Base-by-base conservation (phyloP, 2,329 filamentous ascomycete species). In the Scorias spongiosa region DNA sequence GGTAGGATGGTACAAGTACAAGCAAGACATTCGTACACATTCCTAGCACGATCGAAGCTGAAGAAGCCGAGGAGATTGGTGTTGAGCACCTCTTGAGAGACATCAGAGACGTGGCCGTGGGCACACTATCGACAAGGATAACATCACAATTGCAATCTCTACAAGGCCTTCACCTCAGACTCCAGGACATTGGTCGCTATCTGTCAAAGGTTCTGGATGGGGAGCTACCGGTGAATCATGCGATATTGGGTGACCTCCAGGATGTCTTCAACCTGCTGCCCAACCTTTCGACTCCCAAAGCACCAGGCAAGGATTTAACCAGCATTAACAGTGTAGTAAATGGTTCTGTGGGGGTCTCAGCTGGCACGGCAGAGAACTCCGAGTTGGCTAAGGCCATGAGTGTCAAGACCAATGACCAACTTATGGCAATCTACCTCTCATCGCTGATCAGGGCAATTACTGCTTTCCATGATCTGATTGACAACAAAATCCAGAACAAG, bases 401-500 rank as follows among this genome's bases (percentile, higher is more conserved):
- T 67, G 78, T 94, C 69, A 98, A 98, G 77, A 96, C 89, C 46
- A 98, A 98, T 60, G 91, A 98, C 64, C 91, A 98, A 69, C 76
- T 98, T 51, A 95, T 98, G 84, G 80, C 88, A 42, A 96, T 98
- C 63, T 98, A 98, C 66, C 74, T 98, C 44, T 93, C 85, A 68
- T 93, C 85, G 69, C 70, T 96, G 70, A 96, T 98, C 66, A 78
- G 91, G 48, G 91, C 91, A 45, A 98, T 98, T 60, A 96, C 91
- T 10, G 91, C 91, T 7, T 98, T 96, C 80, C 91, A 98, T 64
- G 91, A 98, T 62, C 69, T 98, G 54, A 98, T 98, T 53, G 91
- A 98, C 71, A 98, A 98, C 72, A 98, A 98, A 76, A 95, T 96
- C 54, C 89, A 96, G 70, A 98, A 98, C 68, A 78, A 89, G 63